phyloP scores from a whole-genome alignment of 2,329 filamentous ascomycete species.

The Helotiales sp. region DNA sequence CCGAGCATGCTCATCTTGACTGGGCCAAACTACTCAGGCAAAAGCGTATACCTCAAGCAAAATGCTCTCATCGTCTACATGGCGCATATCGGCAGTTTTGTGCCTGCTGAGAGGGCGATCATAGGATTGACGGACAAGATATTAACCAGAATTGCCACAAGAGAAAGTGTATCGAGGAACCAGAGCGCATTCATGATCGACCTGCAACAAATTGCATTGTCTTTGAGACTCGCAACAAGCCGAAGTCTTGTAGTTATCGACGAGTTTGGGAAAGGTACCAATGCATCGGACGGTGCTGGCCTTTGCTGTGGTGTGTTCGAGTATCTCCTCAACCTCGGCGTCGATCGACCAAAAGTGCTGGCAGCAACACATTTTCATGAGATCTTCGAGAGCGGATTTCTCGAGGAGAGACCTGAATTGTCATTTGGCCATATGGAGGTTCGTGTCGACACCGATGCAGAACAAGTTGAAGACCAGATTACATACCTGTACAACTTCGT shows the following conservation, averaged over 20 bases:
- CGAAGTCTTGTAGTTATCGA: conserved; percentile 86
- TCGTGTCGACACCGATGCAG: conserved; percentile 52
- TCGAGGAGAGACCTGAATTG: conserved; percentile 52
- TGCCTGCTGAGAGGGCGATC: conserved; percentile 73
- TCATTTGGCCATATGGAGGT: conserved; percentile 73
- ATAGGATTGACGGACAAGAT: conserved; percentile 94
- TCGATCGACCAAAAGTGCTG: conserved; percentile 55
- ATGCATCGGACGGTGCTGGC: conserved; percentile 56
- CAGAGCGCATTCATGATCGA: conserved; percentile 74
- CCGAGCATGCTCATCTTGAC: conserved; percentile 80
- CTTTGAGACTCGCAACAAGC: conserved; percentile 71
- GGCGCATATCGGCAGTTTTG: conserved; percentile 89
- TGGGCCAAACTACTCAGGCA: conserved; percentile 94
- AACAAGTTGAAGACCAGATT: conserved; percentile 59
- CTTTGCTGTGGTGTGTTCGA: conserved; percentile 57
- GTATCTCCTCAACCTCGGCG: conserved; percentile 51
- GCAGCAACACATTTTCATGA: conserved; percentile 68
- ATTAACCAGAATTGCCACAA: conserved; percentile 78
- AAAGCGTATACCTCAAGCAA: conserved; percentile 95
- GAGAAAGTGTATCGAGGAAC: conserved; percentile 58
- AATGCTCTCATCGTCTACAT: conserved; percentile 88
- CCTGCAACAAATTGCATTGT: conserved; percentile 80
- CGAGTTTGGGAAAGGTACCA: conserved; percentile 77
- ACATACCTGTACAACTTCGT: conserved; percentile 73
- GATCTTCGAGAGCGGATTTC: conserved; percentile 65